phyloP scores from a whole-genome alignment of 2,329 filamentous ascomycete genomes.

The Juglanconis sp. region DNA sequence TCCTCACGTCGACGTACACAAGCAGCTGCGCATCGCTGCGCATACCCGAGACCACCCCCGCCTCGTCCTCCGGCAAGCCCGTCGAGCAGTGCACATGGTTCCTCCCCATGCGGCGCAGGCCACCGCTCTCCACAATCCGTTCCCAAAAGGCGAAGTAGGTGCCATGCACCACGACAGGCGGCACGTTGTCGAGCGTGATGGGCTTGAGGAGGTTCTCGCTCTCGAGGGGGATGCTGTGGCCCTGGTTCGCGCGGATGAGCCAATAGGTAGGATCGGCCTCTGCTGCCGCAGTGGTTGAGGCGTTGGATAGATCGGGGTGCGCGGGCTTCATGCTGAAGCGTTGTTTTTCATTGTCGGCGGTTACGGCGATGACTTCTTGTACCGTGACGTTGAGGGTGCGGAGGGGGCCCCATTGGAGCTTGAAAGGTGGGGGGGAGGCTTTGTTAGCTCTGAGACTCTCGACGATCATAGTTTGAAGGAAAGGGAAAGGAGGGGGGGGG shows the following conservation, averaged over 20 bases:
- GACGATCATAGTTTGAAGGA: conserved; percentile 1
- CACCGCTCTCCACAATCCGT: conserved; percentile 70
- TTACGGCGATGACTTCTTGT: conserved; percentile 62
- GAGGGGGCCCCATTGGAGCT: conserved; percentile 57
- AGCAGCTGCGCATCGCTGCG: conserved; percentile 71
- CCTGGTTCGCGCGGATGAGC: conserved; percentile 93
- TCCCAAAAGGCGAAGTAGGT: conserved; percentile 82
- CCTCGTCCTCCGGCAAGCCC: conserved; percentile 56
- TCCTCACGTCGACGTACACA: conserved; percentile 70
- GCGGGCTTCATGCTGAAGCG: conserved; percentile 75
- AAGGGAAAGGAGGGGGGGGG: neutral
- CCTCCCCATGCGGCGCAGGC: conserved; percentile 74
- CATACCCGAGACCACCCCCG: conserved; percentile 73
- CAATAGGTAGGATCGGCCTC: conserved; percentile 59
- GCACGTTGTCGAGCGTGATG: conserved; percentile 62
- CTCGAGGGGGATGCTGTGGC: conserved; percentile 78
- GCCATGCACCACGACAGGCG: conserved; percentile 74
- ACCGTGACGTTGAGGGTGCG: conserved; percentile 71
- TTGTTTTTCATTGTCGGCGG: conserved; percentile 81
- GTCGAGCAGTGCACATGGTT: conserved; percentile 90
- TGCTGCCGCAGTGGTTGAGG: neutral
- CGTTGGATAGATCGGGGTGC: conserved; percentile 13
- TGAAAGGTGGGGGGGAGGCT: neutral
- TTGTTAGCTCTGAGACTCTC: no score
- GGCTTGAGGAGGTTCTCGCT: conserved; percentile 68